Percentiles rank a stretch among this genome's conserved stretches.
These are phyloP conservation scores for Talaromyces adpressus DNA, from an alignment of 495 filamentous ascomycete genomes.

Conservation along the genomic window DNA sequence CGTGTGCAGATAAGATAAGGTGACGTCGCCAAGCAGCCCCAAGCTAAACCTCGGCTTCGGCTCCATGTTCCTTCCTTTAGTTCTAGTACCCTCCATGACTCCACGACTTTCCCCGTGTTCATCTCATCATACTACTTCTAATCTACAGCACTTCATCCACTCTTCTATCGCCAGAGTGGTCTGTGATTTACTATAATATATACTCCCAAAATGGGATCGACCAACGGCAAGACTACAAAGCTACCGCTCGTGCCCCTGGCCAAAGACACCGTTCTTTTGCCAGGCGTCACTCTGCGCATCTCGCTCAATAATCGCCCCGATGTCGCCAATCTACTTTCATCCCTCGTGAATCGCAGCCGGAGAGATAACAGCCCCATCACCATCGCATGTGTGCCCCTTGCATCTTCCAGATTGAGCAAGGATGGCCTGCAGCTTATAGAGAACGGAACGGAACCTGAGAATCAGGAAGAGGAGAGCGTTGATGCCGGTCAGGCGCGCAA, in stretches of 20 bases:
- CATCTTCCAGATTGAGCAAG: slow-evolving; percentile 57
- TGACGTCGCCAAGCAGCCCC: slow-evolving; percentile 11
- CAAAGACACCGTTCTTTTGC: slow-evolving; percentile 68
- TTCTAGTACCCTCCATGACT: slow-evolving; percentile 5
- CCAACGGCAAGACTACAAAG: slow-evolving; percentile 38
- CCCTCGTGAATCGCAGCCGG: slow-evolving; percentile 61
- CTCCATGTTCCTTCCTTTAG: neutral
- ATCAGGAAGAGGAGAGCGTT: slow-evolving; percentile 32
- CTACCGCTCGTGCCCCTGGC: slow-evolving; percentile 73
- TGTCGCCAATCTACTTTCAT: slow-evolving; percentile 71
- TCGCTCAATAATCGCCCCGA: slow-evolving; percentile 73
- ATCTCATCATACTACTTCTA: slow-evolving; percentile 5
- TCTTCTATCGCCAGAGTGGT: neutral
- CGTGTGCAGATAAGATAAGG: slow-evolving; percentile 1
- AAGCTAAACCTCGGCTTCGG: slow-evolving; percentile 36
- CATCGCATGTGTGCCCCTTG: slow-evolving; percentile 76
- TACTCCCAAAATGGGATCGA: slow-evolving; percentile 31
- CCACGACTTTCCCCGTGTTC: slow-evolving; percentile 22
- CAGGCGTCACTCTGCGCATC: slow-evolving; percentile 70
- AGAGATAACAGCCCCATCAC: slow-evolving; percentile 59
- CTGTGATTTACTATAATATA: neutral
- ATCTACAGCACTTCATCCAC: neutral
- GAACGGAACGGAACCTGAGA: slow-evolving; percentile 31
- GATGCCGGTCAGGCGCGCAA: slow-evolving; percentile 56
- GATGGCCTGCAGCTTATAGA: slow-evolving; percentile 66